Evolutionary conservation across 2,329 filamentous ascomycete species (phyloP).

Genomic region (Sporothrix inflata): DNA sequence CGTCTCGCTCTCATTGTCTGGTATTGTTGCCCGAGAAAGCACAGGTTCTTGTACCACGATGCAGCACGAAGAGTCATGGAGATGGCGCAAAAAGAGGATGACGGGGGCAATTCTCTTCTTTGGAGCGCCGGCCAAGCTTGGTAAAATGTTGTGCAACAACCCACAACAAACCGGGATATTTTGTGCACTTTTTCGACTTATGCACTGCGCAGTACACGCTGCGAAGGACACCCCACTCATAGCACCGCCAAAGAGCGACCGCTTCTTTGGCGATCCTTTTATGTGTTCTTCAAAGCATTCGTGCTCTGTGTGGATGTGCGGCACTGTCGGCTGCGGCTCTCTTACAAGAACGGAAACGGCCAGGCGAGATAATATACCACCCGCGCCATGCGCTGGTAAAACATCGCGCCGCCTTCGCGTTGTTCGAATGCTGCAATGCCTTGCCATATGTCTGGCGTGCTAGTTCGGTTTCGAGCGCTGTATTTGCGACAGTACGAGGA

Average conservation of each 20-base stretch:
- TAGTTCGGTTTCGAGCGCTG: not conserved
- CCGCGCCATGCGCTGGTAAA: conserved; percentile 26
- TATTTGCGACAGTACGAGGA: not conserved
- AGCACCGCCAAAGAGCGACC: not conserved
- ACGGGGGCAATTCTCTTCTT: not conserved
- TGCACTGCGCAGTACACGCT: not conserved
- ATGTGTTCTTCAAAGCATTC: not conserved
- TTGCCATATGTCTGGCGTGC: not conserved
- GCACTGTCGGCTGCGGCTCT: not conserved
- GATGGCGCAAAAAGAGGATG: not conserved
- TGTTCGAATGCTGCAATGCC: not conserved
- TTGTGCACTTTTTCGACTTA: conserved; percentile 10
- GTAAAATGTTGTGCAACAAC: not conserved
- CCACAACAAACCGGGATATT: not conserved
- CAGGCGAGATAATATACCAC: not conserved
- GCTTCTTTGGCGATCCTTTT: not conserved
- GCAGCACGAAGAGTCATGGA: not conserved
- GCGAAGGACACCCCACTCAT: not conserved
- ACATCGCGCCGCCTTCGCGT: not conserved
- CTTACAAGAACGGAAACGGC: not conserved
- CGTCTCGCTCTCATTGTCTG: not conserved
- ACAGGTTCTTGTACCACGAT: not conserved
- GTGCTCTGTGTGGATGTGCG: not conserved
- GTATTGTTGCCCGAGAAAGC: not conserved
- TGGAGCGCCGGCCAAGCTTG: not conserved